Evolutionary conservation across 2,329 filamentous ascomycete species (phyloP).

Genomic region (Grosmannia penicillata): DNA sequence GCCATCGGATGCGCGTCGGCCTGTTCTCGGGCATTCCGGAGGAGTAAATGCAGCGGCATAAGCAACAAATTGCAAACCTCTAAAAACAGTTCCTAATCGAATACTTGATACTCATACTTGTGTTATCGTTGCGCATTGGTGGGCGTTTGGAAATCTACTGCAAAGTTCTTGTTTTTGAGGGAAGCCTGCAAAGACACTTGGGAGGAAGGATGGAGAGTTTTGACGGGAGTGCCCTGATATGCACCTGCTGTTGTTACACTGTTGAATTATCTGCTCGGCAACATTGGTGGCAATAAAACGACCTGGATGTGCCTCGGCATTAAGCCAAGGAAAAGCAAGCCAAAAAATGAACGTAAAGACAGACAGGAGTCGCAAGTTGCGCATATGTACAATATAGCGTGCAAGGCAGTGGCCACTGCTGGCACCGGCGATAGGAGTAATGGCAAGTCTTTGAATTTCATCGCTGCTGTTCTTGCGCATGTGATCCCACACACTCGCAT

Average conservation of each 20-base stretch:
- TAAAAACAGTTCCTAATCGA: background rate
- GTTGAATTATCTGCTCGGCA: no score
- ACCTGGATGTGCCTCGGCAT: no score
- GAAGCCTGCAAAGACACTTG: background rate
- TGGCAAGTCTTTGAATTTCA: background rate
- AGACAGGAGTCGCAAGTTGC: background rate
- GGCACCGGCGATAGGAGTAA: background rate
- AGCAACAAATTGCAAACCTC: background rate
- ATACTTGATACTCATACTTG: slow-evolving; percentile 1
- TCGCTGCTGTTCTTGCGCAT: no score
- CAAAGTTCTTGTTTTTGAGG: background rate
- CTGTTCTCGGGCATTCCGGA: slow-evolving; percentile 57
- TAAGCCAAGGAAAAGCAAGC: background rate
- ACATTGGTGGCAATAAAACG: background rate
- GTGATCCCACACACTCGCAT: no score
- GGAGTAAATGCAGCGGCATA: slow-evolving; percentile 20
- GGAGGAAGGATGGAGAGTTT: background rate
- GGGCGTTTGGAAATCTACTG: slow-evolving; percentile 8
- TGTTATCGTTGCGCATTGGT: slow-evolving; percentile 6
- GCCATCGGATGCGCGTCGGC: slow-evolving; percentile 64
- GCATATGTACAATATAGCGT: no score
- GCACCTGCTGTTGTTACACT: no score
- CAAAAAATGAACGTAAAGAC: background rate
- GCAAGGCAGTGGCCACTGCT: no score
- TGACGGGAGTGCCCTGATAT: no score